These are phyloP conservation scores for Lactuca sativa DNA, from an alignment of 129 eudicot species.

Conservation along the genomic window DNA sequence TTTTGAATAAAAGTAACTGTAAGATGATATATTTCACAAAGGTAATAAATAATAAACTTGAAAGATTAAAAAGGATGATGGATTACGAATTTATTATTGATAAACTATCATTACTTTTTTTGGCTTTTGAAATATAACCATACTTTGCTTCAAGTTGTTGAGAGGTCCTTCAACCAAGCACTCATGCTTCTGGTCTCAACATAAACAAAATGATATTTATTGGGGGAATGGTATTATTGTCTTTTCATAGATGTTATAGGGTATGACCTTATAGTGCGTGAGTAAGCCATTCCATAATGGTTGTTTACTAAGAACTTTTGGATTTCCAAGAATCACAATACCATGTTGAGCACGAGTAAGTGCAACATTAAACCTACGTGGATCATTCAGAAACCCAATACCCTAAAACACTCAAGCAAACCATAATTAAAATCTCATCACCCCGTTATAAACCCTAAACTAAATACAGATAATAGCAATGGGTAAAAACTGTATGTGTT, in stretches of 20 bases:
- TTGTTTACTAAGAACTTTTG: constrained; percentile 68
- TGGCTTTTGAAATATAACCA: constrained; percentile 97
- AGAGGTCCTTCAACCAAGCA: constrained; percentile 18
- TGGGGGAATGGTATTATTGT: background rate
- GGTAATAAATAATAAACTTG: no score
- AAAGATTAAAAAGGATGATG: no score
- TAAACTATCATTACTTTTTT: constrained; percentile 51
- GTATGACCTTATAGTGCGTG: constrained; percentile 63
- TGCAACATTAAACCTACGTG: constrained; percentile 93
- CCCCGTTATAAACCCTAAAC: no score
- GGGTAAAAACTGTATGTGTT: background rate
- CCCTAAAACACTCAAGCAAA: constrained; percentile 47
- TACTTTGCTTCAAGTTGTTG: constrained; percentile 88
- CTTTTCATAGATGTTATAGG: constrained; percentile 60
- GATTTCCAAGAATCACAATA: constrained; percentile 88
- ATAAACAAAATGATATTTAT: background rate
- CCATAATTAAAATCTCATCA: background rate
- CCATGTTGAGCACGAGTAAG: constrained; percentile 97
- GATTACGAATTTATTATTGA: no score
- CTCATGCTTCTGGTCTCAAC: constrained; percentile 70
- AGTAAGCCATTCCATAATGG: no score
- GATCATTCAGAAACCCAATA: constrained; percentile 93
- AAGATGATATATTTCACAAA: no score
- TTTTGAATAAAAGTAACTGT: no score
- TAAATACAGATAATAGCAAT: no score